A percentile compares a stretch with the other conserved stretches of the same genome.
Conservation (phyloP, 179 eudicot genomes). For the Vitellaria paradoxa region DNA sequence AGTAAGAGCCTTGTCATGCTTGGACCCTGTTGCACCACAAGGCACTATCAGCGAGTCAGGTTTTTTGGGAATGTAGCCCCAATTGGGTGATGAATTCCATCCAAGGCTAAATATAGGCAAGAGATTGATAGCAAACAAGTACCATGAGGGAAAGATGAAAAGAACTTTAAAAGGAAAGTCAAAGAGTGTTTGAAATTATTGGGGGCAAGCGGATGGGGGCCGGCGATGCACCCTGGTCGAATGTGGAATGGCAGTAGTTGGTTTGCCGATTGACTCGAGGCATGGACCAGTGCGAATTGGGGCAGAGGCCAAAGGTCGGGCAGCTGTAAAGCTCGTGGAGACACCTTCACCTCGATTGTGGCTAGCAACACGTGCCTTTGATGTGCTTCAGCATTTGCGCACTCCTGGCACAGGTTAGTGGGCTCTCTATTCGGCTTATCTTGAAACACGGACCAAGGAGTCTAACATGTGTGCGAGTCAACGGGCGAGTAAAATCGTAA, state of each 20-base stretch:
- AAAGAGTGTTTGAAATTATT: too few species aligned
- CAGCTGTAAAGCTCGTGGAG: background rate
- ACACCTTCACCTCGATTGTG: background rate
- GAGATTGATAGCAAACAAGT: too few species aligned
- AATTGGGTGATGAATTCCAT: too few species aligned
- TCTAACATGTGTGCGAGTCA: conserved; percentile 2
- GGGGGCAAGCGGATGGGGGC: too few species aligned
- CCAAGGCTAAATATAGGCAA: too few species aligned
- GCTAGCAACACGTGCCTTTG: background rate
- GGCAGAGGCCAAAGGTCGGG: background rate
- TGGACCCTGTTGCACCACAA: too few species aligned
- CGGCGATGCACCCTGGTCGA: too few species aligned
- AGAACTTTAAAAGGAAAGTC: too few species aligned
- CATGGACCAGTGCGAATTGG: background rate
- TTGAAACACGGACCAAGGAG: background rate
- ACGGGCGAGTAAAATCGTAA: background rate
- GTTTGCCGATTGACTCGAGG: background rate
- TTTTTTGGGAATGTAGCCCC: too few species aligned
- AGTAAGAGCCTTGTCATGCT: too few species aligned
- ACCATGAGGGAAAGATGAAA: background rate
- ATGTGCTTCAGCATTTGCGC: background rate
- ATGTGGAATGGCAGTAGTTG: background rate
- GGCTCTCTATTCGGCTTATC: background rate
- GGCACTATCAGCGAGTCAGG: too few species aligned
- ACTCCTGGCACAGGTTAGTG: background rate